These are phyloP conservation scores for Cystoderma amianthinum DNA, from an alignment of 768 basidiomycete species.

Conservation along the genomic window DNA sequence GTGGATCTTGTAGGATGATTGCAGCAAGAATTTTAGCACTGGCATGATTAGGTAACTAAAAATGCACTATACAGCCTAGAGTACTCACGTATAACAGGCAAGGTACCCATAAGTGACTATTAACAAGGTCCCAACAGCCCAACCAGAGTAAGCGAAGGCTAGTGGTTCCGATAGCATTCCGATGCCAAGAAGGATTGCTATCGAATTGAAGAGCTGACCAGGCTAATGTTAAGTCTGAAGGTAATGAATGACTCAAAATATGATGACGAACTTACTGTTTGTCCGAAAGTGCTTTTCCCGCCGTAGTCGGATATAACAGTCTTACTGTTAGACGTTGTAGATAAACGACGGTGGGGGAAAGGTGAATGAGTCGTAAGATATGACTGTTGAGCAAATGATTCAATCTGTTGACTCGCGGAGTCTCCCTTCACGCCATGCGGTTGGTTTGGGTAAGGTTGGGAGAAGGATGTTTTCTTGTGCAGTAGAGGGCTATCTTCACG, in stretches of 20 bases:
- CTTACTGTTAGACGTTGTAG: slow-evolving; percentile 23
- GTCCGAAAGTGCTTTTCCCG: slow-evolving; percentile 67
- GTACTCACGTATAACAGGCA: slow-evolving; percentile 83
- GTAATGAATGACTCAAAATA: slow-evolving; percentile 2
- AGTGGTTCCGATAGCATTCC: slow-evolving; percentile 87
- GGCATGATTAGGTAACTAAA: neutral
- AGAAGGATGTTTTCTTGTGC: slow-evolving; percentile 27
- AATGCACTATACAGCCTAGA: too few species aligned
- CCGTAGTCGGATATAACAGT: slow-evolving; percentile 24
- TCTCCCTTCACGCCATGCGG: slow-evolving; percentile 1
- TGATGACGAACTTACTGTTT: slow-evolving; percentile 43
- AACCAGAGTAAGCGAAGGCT: slow-evolving; percentile 89
- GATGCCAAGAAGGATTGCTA: slow-evolving; percentile 80
- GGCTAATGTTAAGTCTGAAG: slow-evolving; percentile 1
- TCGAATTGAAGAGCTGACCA: slow-evolving; percentile 78
- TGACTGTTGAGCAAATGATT: slow-evolving; percentile 1
- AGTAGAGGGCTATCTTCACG: slow-evolving; percentile 32
- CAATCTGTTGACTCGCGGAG: neutral
- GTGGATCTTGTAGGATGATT: slow-evolving; percentile 64
- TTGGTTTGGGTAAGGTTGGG: slow-evolving; percentile 10
- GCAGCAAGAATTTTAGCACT: slow-evolving; percentile 85
- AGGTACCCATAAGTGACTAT: slow-evolving; percentile 72
- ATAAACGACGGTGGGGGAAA: slow-evolving; percentile 20
- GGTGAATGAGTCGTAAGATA: slow-evolving; percentile 10
- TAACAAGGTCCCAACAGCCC: slow-evolving; percentile 71